Evolutionary conservation across 2,329 filamentous ascomycete species (phyloP).

Genomic region (Penicillium sp.): DNA sequence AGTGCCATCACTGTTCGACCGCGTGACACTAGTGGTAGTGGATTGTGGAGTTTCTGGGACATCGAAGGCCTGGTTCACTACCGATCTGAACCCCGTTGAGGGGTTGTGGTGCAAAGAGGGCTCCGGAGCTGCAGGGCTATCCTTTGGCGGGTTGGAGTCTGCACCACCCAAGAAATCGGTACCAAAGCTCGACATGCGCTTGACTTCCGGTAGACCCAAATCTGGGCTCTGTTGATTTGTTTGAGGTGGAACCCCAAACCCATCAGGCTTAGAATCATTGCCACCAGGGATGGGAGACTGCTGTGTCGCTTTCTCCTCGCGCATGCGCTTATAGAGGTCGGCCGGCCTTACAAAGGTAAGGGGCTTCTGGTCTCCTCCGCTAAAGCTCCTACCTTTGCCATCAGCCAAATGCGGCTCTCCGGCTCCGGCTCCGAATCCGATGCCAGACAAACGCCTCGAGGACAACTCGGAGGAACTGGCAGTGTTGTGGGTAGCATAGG

Average conservation of each 20-base stretch:
- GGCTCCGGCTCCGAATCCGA: constrained; percentile 10
- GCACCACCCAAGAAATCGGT: constrained; percentile 27
- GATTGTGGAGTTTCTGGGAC: constrained; percentile 55
- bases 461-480: constrained; percentile 26
- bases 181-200: constrained; percentile 44
- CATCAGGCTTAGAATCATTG: background rate
- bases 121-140: constrained; percentile 16
- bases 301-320: constrained; percentile 56
- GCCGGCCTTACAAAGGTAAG: constrained; percentile 69
- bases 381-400: constrained; percentile 28
- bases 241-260: background rate
- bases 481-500: constrained; percentile 30
- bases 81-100: constrained; percentile 57
- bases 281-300: background rate
- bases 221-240: constrained; percentile 17
- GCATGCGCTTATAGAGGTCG: constrained; percentile 73
- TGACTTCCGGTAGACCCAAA: constrained; percentile 44
- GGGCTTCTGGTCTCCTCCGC: constrained; percentile 45
- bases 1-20: constrained; percentile 64
- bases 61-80: constrained; percentile 67
- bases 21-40: constrained; percentile 53
- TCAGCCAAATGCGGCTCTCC: constrained; percentile 22
- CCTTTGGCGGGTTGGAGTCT: constrained; percentile 15
- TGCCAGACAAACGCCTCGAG: constrained; percentile 20
- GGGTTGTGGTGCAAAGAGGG: constrained; percentile 52